Evolutionary conservation across 345 rosid genomes (phyloP).

Genomic region (Lumnitzera racemosa): DNA sequence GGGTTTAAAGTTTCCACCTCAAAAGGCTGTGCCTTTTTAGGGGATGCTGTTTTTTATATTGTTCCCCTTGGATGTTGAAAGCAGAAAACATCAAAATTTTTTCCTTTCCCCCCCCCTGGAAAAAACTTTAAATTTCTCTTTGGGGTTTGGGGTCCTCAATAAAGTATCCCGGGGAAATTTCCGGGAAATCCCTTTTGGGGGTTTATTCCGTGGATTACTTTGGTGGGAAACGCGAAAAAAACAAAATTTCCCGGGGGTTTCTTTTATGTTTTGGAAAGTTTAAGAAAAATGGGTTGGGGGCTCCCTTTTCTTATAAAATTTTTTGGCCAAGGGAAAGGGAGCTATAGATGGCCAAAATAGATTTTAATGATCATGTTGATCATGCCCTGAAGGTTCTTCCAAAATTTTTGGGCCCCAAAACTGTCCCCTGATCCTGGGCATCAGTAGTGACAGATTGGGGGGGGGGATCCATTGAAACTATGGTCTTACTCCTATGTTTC

Average conservation of each 20-base stretch:
- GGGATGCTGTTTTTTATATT: conserved; percentile 85
- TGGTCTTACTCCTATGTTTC: conserved; percentile 98
- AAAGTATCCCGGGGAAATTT: conserved; percentile 88
- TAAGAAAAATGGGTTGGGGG: conserved; percentile 88
- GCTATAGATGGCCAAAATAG: conserved; percentile 69
- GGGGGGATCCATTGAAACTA: conserved; percentile 93
- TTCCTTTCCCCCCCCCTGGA: conserved; percentile 92
- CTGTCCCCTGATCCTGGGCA: conserved; percentile 91
- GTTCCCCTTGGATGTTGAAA: conserved; percentile 99
- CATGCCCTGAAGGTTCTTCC: conserved; percentile 91
- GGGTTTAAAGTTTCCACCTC: conserved; percentile 77
- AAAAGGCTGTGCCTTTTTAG: conserved; percentile 69
- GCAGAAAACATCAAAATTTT: conserved; percentile 76
- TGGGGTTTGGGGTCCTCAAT: conserved; percentile 98
- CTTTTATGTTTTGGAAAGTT: conserved; percentile 99
- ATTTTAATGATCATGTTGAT: conserved; percentile 66
- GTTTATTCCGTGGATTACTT: conserved; percentile 92
- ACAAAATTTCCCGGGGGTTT: conserved; percentile 78
- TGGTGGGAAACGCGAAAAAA: conserved; percentile 97
- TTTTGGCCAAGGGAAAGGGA: conserved; percentile 97
- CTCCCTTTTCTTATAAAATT: conserved; percentile 96
- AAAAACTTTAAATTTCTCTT: conserved; percentile 71
- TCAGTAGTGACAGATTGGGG: conserved; percentile 99
- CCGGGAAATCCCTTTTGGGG: conserved; percentile 94
- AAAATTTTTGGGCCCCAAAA: conserved; percentile 81